phyloP scores from a whole-genome alignment of 1,284 basidiomycete species.

The Ganoderma lingzhi region DNA sequence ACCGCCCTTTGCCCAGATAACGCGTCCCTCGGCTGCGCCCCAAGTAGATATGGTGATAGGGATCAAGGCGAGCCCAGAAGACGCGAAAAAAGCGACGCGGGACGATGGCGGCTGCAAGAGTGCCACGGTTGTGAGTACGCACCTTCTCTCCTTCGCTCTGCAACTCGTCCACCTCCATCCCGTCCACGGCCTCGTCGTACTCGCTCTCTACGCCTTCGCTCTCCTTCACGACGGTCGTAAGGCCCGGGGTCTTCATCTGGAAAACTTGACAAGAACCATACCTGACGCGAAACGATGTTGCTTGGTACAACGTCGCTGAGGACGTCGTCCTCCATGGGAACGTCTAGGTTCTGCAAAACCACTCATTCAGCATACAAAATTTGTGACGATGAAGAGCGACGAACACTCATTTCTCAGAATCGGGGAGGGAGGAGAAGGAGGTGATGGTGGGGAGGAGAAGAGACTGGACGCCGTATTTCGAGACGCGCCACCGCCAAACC shows the following conservation, averaged over 20 bases:
- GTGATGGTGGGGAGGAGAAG: conserved; percentile 26
- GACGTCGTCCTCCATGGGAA: conserved; percentile 72
- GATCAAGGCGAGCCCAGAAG: not conserved
- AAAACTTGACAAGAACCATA: conserved; percentile 38
- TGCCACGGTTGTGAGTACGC: conserved; percentile 25
- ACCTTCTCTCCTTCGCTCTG: conserved; percentile 64
- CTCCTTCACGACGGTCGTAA: conserved; percentile 49
- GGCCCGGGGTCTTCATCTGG: not conserved
- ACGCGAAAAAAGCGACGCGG: not conserved
- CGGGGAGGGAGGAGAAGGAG: conserved; percentile 15
- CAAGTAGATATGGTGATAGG: not conserved
- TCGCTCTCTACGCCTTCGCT: conserved; percentile 79
- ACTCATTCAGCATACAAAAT: not conserved
- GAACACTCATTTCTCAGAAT: conserved; percentile 18
- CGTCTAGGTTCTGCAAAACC: conserved; percentile 26
- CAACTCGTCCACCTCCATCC: conserved; percentile 69
- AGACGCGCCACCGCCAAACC: conserved; percentile 32
- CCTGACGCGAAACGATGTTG: conserved; percentile 85
- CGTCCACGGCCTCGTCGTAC: conserved; percentile 48
- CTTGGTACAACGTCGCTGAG: conserved; percentile 84
- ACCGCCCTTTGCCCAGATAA: conserved; percentile 10
- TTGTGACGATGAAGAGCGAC: conserved; percentile 2
- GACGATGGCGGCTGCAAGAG: not conserved
- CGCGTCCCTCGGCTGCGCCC: conserved; percentile 16
- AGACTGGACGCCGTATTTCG: conserved; percentile 5